These are phyloP conservation scores for Linnemannia elongata DNA, from an alignment of 192 early-diverging fungal genomes.

Conservation along the genomic window DNA sequence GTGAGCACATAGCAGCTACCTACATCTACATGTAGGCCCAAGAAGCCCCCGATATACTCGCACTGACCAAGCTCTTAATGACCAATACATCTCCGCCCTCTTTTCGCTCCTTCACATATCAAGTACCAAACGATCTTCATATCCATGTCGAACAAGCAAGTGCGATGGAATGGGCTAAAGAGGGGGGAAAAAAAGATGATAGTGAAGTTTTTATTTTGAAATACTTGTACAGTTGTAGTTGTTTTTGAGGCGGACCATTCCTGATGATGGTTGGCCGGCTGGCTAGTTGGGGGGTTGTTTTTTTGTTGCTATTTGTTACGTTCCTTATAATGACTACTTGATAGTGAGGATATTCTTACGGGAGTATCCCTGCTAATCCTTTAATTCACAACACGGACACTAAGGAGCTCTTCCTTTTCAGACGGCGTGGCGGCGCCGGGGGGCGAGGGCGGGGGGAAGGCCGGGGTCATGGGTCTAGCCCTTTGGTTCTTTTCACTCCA, in stretches of 20 bases:
- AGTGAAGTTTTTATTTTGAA: background rate
- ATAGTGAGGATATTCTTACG: background rate
- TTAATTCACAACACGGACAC: slow-evolving; percentile 36
- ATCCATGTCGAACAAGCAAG: background rate
- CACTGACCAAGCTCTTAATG: background rate
- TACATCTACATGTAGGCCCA: no score
- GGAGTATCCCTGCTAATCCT: background rate
- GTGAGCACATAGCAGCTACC: no score
- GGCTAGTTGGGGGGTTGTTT: background rate
- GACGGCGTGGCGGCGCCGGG: slow-evolving; percentile 12
- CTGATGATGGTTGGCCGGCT: background rate
- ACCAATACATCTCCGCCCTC: background rate
- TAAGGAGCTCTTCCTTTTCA: slow-evolving; percentile 51
- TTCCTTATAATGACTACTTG: background rate
- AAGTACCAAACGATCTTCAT: no score
- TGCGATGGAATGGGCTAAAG: background rate
- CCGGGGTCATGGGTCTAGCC: slow-evolving; percentile 44
- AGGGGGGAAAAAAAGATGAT: slow-evolving; percentile 1
- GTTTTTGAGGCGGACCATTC: background rate
- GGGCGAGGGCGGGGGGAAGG: slow-evolving; percentile 42
- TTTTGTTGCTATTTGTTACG: background rate
- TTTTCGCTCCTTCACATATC: background rate
- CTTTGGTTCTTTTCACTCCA: slow-evolving; percentile 43
- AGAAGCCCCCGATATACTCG: background rate
- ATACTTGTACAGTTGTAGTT: background rate